Evolutionary conservation across 169 alveolate species (phyloP).

Genomic region (Cryptosporidium meleagridis): DNA sequence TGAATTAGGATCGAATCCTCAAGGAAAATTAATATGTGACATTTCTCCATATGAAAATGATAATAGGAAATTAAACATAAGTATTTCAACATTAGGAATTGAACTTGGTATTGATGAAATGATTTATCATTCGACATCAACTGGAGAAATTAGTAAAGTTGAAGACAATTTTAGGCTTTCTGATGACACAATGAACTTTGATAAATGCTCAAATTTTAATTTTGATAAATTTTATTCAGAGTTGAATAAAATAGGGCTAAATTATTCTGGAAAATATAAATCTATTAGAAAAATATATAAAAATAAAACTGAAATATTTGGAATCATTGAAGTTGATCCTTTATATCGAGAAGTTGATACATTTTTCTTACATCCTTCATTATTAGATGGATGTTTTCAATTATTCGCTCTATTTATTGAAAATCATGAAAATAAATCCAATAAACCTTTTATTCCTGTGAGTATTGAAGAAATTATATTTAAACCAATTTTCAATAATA

Average conservation of each 20-base stretch:
- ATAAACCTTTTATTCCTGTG: conserved; percentile 31
- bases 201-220: background rate
- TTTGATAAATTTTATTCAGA: conserved; percentile 9
- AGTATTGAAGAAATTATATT: conserved; percentile 15
- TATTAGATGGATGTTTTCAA: conserved; percentile 73
- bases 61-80: background rate
- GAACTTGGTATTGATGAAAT: conserved; percentile 1
- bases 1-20: conserved; percentile 9
- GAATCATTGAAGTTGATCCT: conserved; percentile 24
- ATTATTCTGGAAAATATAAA: conserved; percentile 19
- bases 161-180: background rate
- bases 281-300: conserved; percentile 22
- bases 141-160: background rate
- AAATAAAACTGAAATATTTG: conserved; percentile 11
- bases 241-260: conserved; percentile 1
- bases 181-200: background rate
- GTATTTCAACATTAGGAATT: conserved; percentile 8
- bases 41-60: background rate
- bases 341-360: background rate
- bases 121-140: conserved; percentile 11
- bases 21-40: conserved; percentile 26
- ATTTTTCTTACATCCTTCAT: conserved; percentile 39
- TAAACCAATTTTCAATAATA: background rate
- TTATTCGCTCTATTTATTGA: conserved; percentile 41
- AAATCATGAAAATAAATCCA: background rate